phyloP scores from a whole-genome alignment of 192 early-diverging fungal genomes.

The Umbelopsis sp. region DNA sequence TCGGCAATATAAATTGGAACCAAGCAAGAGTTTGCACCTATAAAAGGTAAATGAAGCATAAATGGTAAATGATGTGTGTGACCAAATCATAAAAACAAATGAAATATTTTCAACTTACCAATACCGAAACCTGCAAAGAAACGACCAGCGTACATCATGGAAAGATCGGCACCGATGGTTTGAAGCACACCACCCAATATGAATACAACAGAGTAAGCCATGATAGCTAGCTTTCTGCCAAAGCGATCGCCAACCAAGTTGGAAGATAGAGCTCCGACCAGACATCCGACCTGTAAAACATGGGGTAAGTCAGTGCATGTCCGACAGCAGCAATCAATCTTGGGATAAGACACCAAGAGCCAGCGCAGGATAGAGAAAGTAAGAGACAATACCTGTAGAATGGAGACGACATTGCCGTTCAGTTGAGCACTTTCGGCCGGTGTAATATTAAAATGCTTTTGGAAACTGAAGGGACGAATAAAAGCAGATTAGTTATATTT shows the following conservation, averaged over 20 bases:
- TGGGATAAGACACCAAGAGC: too few relatives aligned
- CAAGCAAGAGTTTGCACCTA: constrained; percentile 23
- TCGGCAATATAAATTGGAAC: constrained; percentile 36
- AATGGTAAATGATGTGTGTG: too few relatives aligned
- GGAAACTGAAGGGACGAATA: constrained; percentile 24
- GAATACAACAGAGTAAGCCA: constrained; percentile 54
- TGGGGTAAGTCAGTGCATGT: not conserved
- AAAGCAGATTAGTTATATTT: not conserved
- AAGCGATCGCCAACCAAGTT: constrained; percentile 42
- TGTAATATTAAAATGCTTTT: constrained; percentile 28
- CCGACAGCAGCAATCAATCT: too few relatives aligned
- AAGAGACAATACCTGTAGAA: constrained; percentile 2
- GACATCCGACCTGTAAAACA: constrained; percentile 28
- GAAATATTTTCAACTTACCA: constrained; percentile 21
- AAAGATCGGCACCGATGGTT: constrained; percentile 44
- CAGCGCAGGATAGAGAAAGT: not conserved
- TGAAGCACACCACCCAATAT: constrained; percentile 66
- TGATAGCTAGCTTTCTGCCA: constrained; percentile 59
- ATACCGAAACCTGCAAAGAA: constrained; percentile 64
- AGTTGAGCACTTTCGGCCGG: constrained; percentile 10
- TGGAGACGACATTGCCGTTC: constrained; percentile 7
- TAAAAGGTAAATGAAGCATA: not conserved
- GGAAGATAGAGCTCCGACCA: constrained; percentile 32
- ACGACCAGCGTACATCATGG: constrained; percentile 62
- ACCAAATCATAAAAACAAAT: not conserved